Conservation (phyloP, 305 asterid genomes). For the Lippia alba region DNA sequence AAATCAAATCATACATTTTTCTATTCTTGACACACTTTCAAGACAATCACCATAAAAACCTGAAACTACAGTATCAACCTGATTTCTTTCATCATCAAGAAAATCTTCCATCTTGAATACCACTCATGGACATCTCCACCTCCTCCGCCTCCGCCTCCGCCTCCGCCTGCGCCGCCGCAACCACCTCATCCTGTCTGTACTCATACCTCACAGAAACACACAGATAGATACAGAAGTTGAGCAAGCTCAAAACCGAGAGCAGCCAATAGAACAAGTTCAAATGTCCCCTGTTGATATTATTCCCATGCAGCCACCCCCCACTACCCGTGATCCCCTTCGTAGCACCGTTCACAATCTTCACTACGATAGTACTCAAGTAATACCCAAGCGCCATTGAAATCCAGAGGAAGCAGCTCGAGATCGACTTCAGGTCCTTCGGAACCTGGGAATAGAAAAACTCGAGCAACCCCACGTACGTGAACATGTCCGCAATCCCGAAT, state of each 20-base stretch:
- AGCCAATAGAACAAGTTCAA: slow-evolving; percentile 72
- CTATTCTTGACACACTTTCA: too few species aligned
- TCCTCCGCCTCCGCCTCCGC: neutral
- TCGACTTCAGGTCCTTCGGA: slow-evolving; percentile 62
- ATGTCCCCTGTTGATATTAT: slow-evolving; percentile 68
- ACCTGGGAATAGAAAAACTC: slow-evolving; percentile 82
- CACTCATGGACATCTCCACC: neutral
- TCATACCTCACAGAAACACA: slow-evolving; percentile 67
- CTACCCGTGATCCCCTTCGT: slow-evolving; percentile 54
- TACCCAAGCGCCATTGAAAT: slow-evolving; percentile 74
- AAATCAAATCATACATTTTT: too few species aligned
- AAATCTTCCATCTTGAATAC: neutral
- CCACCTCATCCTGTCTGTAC: slow-evolving; percentile 51
- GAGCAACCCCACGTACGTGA: slow-evolving; percentile 76
- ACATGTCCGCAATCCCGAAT: slow-evolving; percentile 85
- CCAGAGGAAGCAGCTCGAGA: slow-evolving; percentile 81
- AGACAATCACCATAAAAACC: too few species aligned
- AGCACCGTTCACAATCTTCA: slow-evolving; percentile 63
- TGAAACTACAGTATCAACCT: neutral
- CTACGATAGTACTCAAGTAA: slow-evolving; percentile 65
- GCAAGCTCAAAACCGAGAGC: slow-evolving; percentile 51
- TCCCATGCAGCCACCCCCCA: slow-evolving; percentile 78
- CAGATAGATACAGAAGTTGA: slow-evolving; percentile 61
- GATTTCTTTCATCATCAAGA: neutral
- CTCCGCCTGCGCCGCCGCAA: too few species aligned